Conservation (phyloP, 2,329 filamentous ascomycete species). For the Verticillium nonalfalfae region DNA sequence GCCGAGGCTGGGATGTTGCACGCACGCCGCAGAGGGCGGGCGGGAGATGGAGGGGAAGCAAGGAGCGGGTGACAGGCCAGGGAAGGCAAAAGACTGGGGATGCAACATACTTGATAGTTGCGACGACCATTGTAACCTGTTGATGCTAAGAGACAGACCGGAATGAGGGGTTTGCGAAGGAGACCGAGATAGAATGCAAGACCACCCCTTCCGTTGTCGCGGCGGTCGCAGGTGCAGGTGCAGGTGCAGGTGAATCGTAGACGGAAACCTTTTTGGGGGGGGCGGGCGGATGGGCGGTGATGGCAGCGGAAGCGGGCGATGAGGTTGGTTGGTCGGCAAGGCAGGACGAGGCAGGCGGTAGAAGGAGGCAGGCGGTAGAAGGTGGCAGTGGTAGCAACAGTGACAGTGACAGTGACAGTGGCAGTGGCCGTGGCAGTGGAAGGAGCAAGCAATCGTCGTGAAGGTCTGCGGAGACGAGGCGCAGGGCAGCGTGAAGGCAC, state of each 20-base stretch:
- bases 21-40: background rate
- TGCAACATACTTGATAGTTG: constrained; percentile 56
- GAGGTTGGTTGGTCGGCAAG: background rate
- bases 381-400: background rate
- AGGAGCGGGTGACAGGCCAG: constrained; percentile 3
- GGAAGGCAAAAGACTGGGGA: constrained; percentile 13
- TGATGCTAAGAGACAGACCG: background rate
- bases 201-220: background rate
- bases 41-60: constrained; percentile 5
- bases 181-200: background rate
- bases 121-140: constrained; percentile 47
- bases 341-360: background rate
- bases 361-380: background rate
- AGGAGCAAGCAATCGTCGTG: background rate
- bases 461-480: background rate
- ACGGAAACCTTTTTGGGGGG: constrained; percentile 6
- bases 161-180: background rate
- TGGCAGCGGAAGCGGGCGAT: constrained; percentile 1
- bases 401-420: background rate
- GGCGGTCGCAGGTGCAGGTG: constrained; percentile 1
- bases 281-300: constrained; percentile 1
- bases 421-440: background rate
- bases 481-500: background rate
- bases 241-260: constrained; percentile 1
- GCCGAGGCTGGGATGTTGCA: background rate